Evolutionary conservation across 1,284 basidiomycete species (phyloP), one percentile per base, ranked within the genome.

Genomic region (Inonotus obliquus): DNA sequence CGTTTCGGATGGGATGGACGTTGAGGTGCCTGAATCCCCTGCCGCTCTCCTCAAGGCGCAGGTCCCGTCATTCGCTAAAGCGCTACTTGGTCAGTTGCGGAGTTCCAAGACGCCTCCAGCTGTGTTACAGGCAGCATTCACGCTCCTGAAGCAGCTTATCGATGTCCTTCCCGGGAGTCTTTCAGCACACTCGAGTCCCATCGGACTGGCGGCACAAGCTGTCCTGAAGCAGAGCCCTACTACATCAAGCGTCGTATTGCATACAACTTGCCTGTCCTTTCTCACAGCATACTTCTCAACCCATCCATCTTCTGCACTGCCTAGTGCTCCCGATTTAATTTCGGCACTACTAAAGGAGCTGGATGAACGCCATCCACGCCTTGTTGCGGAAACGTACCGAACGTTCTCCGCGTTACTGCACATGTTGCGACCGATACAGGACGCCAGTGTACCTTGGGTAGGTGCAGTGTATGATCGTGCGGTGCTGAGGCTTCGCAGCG

Each of bases 71-170:
- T 76, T 98, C 44, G 84, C 92, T 13, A 94, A 94, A 71, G 85
- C 87, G 2, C 80, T 96, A 17, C 80, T 96, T 51, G 88, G 86
- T 71, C 94, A 98, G 72, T 79, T 98, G 59, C 58, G 62, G 13
- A 57, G 58, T 23, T 73, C 84, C 4, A 97, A 94, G 76, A 92
- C 92, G 0, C 72, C 85, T 4, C 81, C 93, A n/a, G 73, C 82
- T 1, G 91, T 91, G 0, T 82, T 95, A 4, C 93, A 96, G 69
- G 87, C 93, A 48, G 92, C 91, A 14, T 96, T 97, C 69, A 78
- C 81, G 29, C 79, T 98, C 17, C 78, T 98, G 5, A 81, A 89
- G 54, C 82, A 88, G 25, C 77, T 98, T 35, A 80, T 95, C 56
- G 79, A 81, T 21, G 93, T 96, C 2, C 81, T 96, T 5, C 88